phyloP scores from a whole-genome alignment of 179 eudicot genomes.

The Silene noctiflora region DNA sequence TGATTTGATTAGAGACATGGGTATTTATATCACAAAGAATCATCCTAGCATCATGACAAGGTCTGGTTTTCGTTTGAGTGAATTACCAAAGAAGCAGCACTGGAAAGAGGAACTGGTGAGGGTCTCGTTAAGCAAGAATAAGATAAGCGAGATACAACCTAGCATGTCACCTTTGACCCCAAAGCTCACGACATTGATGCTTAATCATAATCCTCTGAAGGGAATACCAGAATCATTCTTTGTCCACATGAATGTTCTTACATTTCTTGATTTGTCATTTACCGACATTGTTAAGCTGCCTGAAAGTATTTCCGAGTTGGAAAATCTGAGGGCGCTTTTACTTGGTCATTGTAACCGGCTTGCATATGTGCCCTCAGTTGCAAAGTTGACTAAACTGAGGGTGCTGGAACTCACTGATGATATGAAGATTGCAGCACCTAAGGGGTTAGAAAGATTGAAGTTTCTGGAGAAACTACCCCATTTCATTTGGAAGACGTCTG shows the following conservation, averaged over 20 bases:
- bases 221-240: conserved; percentile 23
- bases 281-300: conserved; percentile 19
- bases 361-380: conserved; percentile 15
- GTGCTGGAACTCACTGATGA: background rate
- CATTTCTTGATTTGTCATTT: conserved; percentile 16
- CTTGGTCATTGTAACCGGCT: background rate
- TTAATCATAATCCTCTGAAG: background rate
- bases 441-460: conserved; percentile 16
- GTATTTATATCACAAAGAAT: background rate
- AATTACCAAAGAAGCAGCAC: conserved; percentile 14
- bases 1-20: conserved; percentile 20
- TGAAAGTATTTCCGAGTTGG: conserved; percentile 17
- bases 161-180: conserved; percentile 14
- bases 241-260: conserved; percentile 19
- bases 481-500: conserved; percentile 4
- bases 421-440: background rate
- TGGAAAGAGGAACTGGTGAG: conserved; percentile 18
- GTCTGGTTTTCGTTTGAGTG: background rate
- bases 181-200: conserved; percentile 7
- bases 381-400: conserved; percentile 19
- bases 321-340: conserved; percentile 20
- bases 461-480: conserved; percentile 10
- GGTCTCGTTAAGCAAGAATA: conserved; percentile 13
- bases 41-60: conserved; percentile 3
- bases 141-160: conserved; percentile 1